Conservation (phyloP, 306 rosid genomes). For the Vigna nakashimae region DNA sequence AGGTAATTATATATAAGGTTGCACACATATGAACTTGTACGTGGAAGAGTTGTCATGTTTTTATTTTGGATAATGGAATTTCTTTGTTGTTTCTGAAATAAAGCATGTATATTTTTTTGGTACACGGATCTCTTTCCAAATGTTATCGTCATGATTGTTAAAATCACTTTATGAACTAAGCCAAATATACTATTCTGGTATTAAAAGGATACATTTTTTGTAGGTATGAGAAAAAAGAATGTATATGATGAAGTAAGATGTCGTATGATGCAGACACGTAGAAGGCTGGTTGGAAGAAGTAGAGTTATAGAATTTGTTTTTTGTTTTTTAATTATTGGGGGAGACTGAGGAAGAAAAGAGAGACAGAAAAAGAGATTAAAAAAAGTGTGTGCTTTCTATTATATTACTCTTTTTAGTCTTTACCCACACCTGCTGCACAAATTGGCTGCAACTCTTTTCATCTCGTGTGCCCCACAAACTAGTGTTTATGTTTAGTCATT, state of each 20-base stretch:
- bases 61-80: background rate
- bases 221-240: background rate
- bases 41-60: background rate
- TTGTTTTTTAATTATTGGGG: background rate
- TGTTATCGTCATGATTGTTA: conserved; percentile 5
- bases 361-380: background rate
- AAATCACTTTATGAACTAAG: conserved; percentile 6
- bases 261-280: background rate
- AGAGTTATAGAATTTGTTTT: background rate
- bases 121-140: background rate
- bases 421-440: conserved; percentile 37
- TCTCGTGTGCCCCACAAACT: conserved; percentile 30
- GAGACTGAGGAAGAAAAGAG: conserved; percentile 27
- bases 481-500: conserved; percentile 43
- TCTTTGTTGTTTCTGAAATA: conserved; percentile 3
- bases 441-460: conserved; percentile 45
- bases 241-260: background rate
- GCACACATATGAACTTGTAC: background rate
- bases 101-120: background rate
- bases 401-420: conserved; percentile 40
- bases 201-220: conserved; percentile 21
- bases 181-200: background rate
- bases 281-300: background rate
- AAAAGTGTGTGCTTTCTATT: conserved; percentile 41
- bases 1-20: background rate